Conservation (phyloP, 768 basidiomycete species). For the Lactarius tabidus region DNA sequence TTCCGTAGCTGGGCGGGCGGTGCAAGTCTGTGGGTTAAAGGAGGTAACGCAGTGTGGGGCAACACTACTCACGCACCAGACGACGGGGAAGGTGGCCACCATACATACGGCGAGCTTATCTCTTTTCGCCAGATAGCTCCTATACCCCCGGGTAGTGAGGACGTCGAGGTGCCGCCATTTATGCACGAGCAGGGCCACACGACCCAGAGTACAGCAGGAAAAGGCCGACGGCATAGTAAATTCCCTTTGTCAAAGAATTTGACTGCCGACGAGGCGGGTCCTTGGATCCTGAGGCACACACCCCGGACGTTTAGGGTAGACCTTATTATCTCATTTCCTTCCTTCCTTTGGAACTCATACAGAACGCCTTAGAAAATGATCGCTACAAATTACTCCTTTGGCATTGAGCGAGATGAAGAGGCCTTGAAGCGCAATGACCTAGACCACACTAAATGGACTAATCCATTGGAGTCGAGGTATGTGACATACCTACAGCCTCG, state of each 20-base stretch:
- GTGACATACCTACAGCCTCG: not conserved
- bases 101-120: constrained; percentile 79
- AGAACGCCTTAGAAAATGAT: constrained; percentile 63
- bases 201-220: constrained; percentile 9
- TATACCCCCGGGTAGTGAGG: constrained; percentile 22
- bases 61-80: constrained; percentile 73
- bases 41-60: constrained; percentile 84
- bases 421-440: constrained; percentile 59
- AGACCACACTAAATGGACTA: constrained; percentile 86
- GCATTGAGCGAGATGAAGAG: constrained; percentile 73
- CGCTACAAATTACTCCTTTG: constrained; percentile 79
- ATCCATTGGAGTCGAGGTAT: constrained; percentile 75
- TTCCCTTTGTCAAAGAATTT: constrained; percentile 49
- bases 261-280: constrained; percentile 68
- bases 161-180: constrained; percentile 13
- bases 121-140: constrained; percentile 54
- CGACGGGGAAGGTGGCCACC: constrained; percentile 48
- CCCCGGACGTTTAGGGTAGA: constrained; percentile 75
- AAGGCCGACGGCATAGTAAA: not conserved
- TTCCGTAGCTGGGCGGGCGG: constrained; percentile 96
- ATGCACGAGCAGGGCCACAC: constrained; percentile 8
- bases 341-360: not conserved
- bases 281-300: constrained; percentile 81
- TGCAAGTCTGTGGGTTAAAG: constrained; percentile 93
- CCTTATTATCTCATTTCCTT: not conserved